Conservation (phyloP, 805 yeast genomes). For the Limtongia smithiae region DNA sequence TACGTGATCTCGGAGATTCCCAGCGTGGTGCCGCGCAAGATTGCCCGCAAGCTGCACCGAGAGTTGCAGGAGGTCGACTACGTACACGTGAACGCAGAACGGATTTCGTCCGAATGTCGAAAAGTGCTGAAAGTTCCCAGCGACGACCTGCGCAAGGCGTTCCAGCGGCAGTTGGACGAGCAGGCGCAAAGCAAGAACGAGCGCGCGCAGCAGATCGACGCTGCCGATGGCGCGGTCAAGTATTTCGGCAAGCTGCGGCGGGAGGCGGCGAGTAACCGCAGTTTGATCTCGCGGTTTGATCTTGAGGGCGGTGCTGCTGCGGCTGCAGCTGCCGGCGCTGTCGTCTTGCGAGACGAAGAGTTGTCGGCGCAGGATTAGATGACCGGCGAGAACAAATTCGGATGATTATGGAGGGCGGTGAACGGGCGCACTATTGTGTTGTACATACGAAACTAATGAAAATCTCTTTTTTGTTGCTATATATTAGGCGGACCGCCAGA, state of each 20-base stretch:
- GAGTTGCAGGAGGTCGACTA: slow-evolving; percentile 70
- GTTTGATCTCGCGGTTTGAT: slow-evolving; percentile 17
- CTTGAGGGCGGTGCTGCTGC: slow-evolving; percentile 11
- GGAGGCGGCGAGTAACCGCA: slow-evolving; percentile 31
- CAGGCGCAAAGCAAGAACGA: slow-evolving; percentile 55
- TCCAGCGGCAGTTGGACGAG: slow-evolving; percentile 64
- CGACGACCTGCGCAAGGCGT: slow-evolving; percentile 69
- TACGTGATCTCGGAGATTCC: slow-evolving; percentile 80
- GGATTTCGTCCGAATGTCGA: slow-evolving; percentile 78
- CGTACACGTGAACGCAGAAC: slow-evolving; percentile 67
- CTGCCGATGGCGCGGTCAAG: slow-evolving; percentile 52
- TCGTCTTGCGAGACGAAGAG: not conserved
- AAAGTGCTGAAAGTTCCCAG: slow-evolving; percentile 78
- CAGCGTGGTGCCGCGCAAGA: slow-evolving; percentile 78
- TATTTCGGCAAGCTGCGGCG: slow-evolving; percentile 53
- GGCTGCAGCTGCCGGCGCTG: not conserved
- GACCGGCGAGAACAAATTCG: too few relatives aligned
- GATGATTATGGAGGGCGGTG: too few relatives aligned
- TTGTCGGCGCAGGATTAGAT: too few relatives aligned
- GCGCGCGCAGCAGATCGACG: slow-evolving; percentile 49
- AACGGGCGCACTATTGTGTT: too few relatives aligned
- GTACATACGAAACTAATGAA: too few relatives aligned
- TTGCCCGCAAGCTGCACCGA: slow-evolving; percentile 63
- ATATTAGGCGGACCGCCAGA: slow-evolving; percentile 23
- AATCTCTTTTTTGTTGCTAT: too few relatives aligned